Percentiles rank a stretch among this genome's conserved stretches.
phyloP scores from a whole-genome alignment of 345 rosid genomes.

The Aquilaria sinensis region DNA sequence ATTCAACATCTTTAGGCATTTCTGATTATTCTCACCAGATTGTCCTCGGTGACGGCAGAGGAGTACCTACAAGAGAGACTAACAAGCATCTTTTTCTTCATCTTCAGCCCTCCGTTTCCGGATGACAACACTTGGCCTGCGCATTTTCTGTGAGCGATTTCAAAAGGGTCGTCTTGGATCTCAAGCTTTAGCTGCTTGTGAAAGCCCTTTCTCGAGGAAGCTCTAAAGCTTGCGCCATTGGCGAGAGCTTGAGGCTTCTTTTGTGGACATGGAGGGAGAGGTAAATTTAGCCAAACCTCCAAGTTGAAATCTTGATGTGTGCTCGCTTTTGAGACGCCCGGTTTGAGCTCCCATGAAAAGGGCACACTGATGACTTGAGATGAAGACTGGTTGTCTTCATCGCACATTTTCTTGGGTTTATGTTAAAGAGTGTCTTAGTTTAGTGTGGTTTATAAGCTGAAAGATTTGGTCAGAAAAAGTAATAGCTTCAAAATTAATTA shows the following conservation, averaged over 20 bases:
- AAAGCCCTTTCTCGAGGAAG: slow-evolving; percentile 3
- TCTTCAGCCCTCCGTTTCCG: neutral
- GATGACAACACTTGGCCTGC: neutral
- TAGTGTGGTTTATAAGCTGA: neutral
- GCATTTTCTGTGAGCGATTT: slow-evolving; percentile 23
- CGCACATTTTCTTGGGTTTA: slow-evolving; percentile 15
- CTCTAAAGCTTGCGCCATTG: neutral
- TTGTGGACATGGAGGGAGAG: slow-evolving; percentile 23
- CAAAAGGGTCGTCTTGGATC: slow-evolving; percentile 22
- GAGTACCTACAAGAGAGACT: slow-evolving; percentile 20
- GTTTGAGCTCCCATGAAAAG: slow-evolving; percentile 35
- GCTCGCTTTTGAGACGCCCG: slow-evolving; percentile 21
- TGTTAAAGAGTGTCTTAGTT: neutral
- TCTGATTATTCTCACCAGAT: slow-evolving; percentile 11
- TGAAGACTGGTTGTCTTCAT: neutral
- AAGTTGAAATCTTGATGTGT: slow-evolving; percentile 9
- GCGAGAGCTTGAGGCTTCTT: slow-evolving; percentile 2
- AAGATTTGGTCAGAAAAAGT: slow-evolving; percentile 5
- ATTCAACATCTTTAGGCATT: too few relatives aligned
- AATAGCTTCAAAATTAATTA: slow-evolving; percentile 10
- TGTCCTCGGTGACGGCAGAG: slow-evolving; percentile 13
- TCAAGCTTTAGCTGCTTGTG: neutral
- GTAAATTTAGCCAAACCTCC: slow-evolving; percentile 8
- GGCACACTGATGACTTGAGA: slow-evolving; percentile 19
- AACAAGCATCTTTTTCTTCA: neutral